A percentile compares a stretch with the other conserved stretches of the same genome.
phyloP scores from a whole-genome alignment of 768 basidiomycete genomes.

The Pisolithus sp. region DNA sequence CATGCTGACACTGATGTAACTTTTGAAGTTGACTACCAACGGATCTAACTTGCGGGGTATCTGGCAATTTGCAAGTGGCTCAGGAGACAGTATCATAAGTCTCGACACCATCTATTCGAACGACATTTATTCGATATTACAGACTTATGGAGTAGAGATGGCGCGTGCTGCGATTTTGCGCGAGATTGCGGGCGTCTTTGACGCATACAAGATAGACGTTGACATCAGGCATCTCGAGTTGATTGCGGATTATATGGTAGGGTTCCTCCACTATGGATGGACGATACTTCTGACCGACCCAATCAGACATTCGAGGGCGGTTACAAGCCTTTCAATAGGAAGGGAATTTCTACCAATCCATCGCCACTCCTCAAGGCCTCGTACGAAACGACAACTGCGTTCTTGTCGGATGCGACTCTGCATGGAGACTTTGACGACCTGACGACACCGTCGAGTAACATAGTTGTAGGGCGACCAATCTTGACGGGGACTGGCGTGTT shows the following conservation, averaged over 20 bases:
- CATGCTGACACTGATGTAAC: neutral
- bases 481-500: conserved; percentile 94
- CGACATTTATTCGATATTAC: conserved; percentile 86
- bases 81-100: conserved; percentile 58
- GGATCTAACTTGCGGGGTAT: conserved; percentile 90
- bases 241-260: conserved; percentile 98
- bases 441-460: conserved; percentile 82
- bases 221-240: conserved; percentile 90
- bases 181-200: conserved; percentile 90
- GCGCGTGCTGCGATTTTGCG: conserved; percentile 85
- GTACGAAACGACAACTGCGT: conserved; percentile 91
- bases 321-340: conserved; percentile 97
- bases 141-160: conserved; percentile 95
- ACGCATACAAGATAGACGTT: conserved; percentile 92
- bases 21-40: conserved; percentile 68
- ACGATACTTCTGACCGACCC: neutral
- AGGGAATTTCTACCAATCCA: conserved; percentile 85
- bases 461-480: conserved; percentile 85
- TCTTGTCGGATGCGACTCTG: conserved; percentile 90
- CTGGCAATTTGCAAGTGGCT: conserved; percentile 64
- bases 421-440: conserved; percentile 95
- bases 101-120: conserved; percentile 85
- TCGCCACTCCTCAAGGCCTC: conserved; percentile 97
- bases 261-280: conserved; percentile 16
- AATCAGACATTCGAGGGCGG: conserved; percentile 91